phyloP scores from a whole-genome alignment of 2,329 filamentous ascomycete species.

The Curvularia hawaiiensis region DNA sequence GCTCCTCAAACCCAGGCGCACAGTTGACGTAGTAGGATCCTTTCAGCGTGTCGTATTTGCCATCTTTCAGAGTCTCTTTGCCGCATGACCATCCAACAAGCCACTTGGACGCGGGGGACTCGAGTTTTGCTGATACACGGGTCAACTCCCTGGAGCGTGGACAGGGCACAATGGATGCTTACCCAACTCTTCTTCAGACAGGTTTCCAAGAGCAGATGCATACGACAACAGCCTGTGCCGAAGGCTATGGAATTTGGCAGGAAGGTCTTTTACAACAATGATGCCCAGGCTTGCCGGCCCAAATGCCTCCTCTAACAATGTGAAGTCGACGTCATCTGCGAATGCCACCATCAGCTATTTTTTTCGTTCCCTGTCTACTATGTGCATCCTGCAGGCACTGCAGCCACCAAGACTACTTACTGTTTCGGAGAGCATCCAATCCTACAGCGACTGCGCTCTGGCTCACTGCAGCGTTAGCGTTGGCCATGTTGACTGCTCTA shows the following conservation, averaged over 20 bases:
- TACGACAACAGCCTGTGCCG: slow-evolving; percentile 80
- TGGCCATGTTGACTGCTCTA: slow-evolving; percentile 20
- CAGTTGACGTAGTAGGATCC: slow-evolving; percentile 86
- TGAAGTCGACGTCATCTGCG: slow-evolving; percentile 69
- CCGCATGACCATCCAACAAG: slow-evolving; percentile 78
- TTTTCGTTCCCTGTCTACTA: neutral
- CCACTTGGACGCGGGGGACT: slow-evolving; percentile 61
- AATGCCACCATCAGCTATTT: neutral
- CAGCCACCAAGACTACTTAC: slow-evolving; percentile 37
- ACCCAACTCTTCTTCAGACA: slow-evolving; percentile 75
- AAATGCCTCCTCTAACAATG: slow-evolving; percentile 77
- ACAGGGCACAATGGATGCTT: slow-evolving; percentile 22
- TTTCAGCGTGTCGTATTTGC: slow-evolving; percentile 78
- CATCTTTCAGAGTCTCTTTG: slow-evolving; percentile 80
- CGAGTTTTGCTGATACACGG: slow-evolving; percentile 48
- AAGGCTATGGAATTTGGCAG: slow-evolving; percentile 71
- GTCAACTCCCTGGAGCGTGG: neutral
- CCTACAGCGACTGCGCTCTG: slow-evolving; percentile 42
- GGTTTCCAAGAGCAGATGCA: slow-evolving; percentile 84
- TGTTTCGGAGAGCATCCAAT: slow-evolving; percentile 51
- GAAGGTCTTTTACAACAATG: slow-evolving; percentile 87
- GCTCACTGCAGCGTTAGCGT: slow-evolving; percentile 25
- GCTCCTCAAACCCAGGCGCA: slow-evolving; percentile 65
- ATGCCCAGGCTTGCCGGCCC: slow-evolving; percentile 91
- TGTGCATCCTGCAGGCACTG: neutral